Conservation (phyloP, 768 basidiomycete species). For the Russula abietina region DNA sequence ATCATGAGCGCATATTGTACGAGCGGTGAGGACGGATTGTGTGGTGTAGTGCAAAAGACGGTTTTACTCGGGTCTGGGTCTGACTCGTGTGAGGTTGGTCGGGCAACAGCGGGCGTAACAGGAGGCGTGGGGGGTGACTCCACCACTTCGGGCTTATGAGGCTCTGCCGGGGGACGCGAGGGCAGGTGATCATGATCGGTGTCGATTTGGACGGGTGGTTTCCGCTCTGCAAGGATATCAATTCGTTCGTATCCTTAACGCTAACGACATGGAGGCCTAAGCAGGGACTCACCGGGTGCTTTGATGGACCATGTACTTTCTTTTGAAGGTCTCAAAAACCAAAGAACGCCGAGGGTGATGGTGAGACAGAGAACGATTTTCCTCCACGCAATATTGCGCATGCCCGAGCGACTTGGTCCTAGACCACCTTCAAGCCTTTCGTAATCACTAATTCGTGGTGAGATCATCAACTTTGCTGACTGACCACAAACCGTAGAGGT, state of each 20-base stretch:
- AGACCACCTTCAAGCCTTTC: conserved; percentile 58
- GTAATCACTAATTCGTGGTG: conserved; percentile 43
- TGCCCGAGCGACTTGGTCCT: conserved; percentile 39
- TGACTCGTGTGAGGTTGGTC: conserved; percentile 56
- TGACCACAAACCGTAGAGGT: not conserved
- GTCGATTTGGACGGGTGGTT: not conserved
- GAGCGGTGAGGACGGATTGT: conserved; percentile 45
- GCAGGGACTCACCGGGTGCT: conserved; percentile 28
- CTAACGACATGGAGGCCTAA: not conserved
- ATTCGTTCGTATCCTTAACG: not conserved
- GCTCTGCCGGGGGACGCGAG: not conserved
- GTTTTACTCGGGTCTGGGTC: conserved; percentile 73
- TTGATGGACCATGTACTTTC: conserved; percentile 23
- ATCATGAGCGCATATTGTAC: conserved; percentile 96
- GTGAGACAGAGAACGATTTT: conserved; percentile 57
- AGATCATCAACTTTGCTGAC: conserved; percentile 26
- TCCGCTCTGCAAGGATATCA: not conserved
- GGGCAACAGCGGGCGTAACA: not conserved
- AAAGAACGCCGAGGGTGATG: conserved; percentile 54
- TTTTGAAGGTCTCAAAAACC: conserved; percentile 56
- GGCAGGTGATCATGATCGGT: not conserved
- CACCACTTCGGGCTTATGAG: conserved; percentile 7
- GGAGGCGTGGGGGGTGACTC: not conserved
- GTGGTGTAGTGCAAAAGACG: conserved; percentile 58
- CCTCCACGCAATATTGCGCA: conserved; percentile 48